Evolutionary conservation across 176 grass and related monocot species (phyloP), one percentile per base, ranked within the genome.

Genomic region (Musa itinerans): DNA sequence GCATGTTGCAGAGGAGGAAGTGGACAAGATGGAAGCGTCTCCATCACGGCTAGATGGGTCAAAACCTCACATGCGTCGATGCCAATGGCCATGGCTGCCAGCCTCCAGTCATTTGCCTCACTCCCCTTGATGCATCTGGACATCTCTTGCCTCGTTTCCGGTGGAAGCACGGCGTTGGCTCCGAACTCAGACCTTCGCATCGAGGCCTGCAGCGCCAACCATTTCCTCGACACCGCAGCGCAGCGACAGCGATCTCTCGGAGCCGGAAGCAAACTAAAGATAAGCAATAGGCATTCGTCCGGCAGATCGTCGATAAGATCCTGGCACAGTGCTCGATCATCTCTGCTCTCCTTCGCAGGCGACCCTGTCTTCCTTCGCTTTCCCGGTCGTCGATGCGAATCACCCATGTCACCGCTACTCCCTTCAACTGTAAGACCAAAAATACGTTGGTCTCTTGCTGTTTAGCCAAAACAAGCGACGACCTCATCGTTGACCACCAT

Each of bases 201-300:
- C 2, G 61, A n/a, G 24, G 23, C 55, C 55, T 75, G 73, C 14
- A 58, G 11, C 14, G 14, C 9, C 24, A 75, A 58, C 73, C 73
- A 75, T 61, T 48, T 75, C 73, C 53, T 29, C 20, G 73, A 75
- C 24, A 75, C 73, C 16, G 73, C 73, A 11, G 73, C 23, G 54
- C 73, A 75, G 14, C 54, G 55, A 8, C 53, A 58, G 23, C 73
- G 73, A 15, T 75, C 54, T n/a, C 13, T 16, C 2, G 53, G 73
- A 8, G 6, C 73, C 23, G 73, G 73, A 9, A 75, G 54, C 20
- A 59, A 27, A 15, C 73, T 58, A 43, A 75, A 75, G 2, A 61
- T 59, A 3, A 27, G 54, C 26, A 43, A 48, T 5, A 75, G 53
- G 24, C 22, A 58, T 2, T 75, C 73, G 7, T 61, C 24, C 9